Evolutionary conservation across 2,329 filamentous ascomycete genomes (phyloP), one percentile per base, ranked within the genome.

Genomic region (Davidsoniella eucalypti): DNA sequence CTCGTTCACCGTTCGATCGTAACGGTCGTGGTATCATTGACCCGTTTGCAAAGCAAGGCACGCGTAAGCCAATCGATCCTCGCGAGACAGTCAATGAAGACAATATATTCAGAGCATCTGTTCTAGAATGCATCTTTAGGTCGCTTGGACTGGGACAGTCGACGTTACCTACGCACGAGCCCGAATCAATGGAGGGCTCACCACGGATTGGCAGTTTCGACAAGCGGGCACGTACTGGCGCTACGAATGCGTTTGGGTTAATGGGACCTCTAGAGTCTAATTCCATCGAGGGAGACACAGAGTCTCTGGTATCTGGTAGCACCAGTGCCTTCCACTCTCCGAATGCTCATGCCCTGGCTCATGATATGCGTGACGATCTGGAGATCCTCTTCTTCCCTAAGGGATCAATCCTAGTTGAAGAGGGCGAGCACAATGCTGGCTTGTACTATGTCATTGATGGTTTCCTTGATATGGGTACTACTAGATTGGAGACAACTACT

Each of bases 331-430:
- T 68, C 33, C 72, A 74, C 3, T 74, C 77, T 0, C 77, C 79
- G 0, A 85, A 80, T 56, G 73, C 80, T 0, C 71, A 86, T 49
- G 65, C 71, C 3, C 67, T 90, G 4, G 76, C 78, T 3, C 79
- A 87, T 52, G 90, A 96, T 54, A 75, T 96, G 65, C 83, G 82
- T 55, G 82, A 94, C 55, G 92, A 98, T 49, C 78, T 96, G 2
- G 92, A 98, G 61, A 95, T 98, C 56, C 92, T 98, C 5, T 96
- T 85, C 67, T 98, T 98, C 56, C 90, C 88, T 0, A 86, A 96
- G 62, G 88, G 85, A 2, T 90, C 92, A 1, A 84, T 98, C 0
- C 72, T 98, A 14, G 88, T 98, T 0, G 92, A 98, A 60, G 88
- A 96, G 66, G 90, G 92, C 8, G 92, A 98, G 63, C 77, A 92